Evolutionary conservation across 371 early-diverging fungal species (phyloP).

Genomic region (Lichtheimia corymbifera): DNA sequence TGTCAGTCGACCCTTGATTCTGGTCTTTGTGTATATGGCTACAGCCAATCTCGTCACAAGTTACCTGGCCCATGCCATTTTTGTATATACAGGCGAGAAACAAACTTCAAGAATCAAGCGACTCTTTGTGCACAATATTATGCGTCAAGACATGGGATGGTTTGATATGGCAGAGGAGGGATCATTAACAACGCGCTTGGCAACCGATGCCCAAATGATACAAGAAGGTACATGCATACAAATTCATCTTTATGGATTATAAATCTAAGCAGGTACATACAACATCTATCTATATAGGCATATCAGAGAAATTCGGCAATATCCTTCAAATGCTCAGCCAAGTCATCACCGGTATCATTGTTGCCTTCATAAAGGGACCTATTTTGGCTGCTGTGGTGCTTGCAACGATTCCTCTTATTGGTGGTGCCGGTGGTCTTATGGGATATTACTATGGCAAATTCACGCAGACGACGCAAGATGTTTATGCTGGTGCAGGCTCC

Average conservation of each 20-base stretch:
- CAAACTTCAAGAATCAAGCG: slow-evolving; percentile 54
- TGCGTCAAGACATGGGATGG: slow-evolving; percentile 74
- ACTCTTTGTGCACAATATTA: slow-evolving; percentile 62
- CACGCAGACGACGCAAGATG: slow-evolving; percentile 37
- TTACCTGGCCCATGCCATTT: slow-evolving; percentile 20
- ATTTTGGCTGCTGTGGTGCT: slow-evolving; percentile 68
- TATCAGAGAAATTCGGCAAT: slow-evolving; percentile 72
- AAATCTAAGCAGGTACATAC: too few species aligned
- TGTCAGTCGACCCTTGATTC: slow-evolving; percentile 14
- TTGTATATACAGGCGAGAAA: slow-evolving; percentile 17
- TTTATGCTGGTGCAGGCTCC: slow-evolving; percentile 77
- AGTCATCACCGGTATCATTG: slow-evolving; percentile 54
- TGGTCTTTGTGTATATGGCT: slow-evolving; percentile 21
- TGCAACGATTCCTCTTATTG: slow-evolving; percentile 51
- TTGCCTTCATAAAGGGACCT: slow-evolving; percentile 75
- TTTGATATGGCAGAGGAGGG: not conserved
- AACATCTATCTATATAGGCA: slow-evolving; percentile 37
- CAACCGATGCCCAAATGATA: slow-evolving; percentile 65
- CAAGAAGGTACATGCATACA: slow-evolving; percentile 48
- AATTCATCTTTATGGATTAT: not conserved
- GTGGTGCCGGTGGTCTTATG: not conserved
- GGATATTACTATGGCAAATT: slow-evolving; percentile 33
- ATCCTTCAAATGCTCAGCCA: not conserved
- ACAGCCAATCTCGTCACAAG: slow-evolving; percentile 15
- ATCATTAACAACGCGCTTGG: slow-evolving; percentile 55